A percentile compares a stretch with the other conserved stretches of the same genome.
Conservation (phyloP, 2,329 filamentous ascomycete species). For the Ampelomyces quisqualis region DNA sequence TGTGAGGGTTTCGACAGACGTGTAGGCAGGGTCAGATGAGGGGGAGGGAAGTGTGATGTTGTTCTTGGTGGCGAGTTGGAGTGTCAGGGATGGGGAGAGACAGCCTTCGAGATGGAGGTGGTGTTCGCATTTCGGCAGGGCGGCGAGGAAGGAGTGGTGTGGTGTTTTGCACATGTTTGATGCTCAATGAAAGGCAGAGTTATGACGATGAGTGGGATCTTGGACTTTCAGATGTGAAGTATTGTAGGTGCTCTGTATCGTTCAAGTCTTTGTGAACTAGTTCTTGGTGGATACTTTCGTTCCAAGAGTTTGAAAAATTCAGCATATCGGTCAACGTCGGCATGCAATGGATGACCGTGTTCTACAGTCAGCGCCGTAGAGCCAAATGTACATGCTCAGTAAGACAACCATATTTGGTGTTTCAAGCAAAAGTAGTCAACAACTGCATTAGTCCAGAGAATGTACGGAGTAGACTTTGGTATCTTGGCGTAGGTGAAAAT, state of each 20-base stretch:
- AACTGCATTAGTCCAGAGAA: too few relatives aligned
- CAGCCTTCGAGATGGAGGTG: constrained; percentile 80
- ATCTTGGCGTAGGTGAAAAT: too few relatives aligned
- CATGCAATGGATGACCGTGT: neutral
- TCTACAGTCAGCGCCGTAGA: too few relatives aligned
- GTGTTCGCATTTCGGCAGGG: constrained; percentile 76
- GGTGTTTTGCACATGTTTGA: constrained; percentile 21
- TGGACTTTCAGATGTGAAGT: neutral
- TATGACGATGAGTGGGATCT: neutral
- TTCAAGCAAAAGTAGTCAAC: too few relatives aligned
- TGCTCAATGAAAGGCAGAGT: neutral
- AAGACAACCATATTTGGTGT: too few relatives aligned
- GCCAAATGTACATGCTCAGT: too few relatives aligned
- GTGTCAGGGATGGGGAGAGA: constrained; percentile 68
- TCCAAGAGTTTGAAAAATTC: constrained; percentile 2
- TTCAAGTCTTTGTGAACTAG: neutral
- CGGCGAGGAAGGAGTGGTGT: constrained; percentile 22
- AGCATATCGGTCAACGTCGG: constrained; percentile 4
- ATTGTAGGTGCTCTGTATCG: neutral
- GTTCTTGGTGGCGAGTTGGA: constrained; percentile 68
- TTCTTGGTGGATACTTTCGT: neutral
- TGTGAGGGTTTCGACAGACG: constrained; percentile 59
- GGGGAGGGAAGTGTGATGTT: constrained; percentile 57
- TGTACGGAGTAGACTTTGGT: too few relatives aligned
- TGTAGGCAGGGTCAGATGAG: constrained; percentile 61